Evolutionary conservation across 306 rosid genomes (phyloP), one percentile per base, ranked within the genome.

Genomic region (Glycine soja): DNA sequence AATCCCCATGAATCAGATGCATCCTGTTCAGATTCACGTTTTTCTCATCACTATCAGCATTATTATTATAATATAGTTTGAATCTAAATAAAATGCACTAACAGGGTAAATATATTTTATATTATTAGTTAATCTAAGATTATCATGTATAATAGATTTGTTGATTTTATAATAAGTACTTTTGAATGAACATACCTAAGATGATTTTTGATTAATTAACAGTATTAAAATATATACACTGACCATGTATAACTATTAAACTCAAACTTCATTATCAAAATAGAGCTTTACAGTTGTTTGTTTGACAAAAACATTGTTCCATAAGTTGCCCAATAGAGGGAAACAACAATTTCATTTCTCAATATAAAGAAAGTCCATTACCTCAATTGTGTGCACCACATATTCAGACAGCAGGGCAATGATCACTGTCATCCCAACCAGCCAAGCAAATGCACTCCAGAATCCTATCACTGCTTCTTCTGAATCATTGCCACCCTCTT

Each of bases 1-100:
- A 94, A 74, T 18, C 97, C 97, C 98, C 98, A 94, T 16, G 98
- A 85, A 30, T 87, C 85, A 9, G 98, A 89, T 64, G 98, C 97
- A 77, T 86, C 94, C 98, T 94, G 88, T 66, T 70, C 70, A 30
- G 4, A 58, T 50, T 16, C 63, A 12, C 46, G 7, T 42, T 65
- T 16, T 12, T 70, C n/a, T 16, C 70, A 42, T 42, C 46, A 42
- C 45, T 36, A 16, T 79, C 34, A 78, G 30, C 40, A 62, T 10
- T 30, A 66, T 36, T 16, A 13, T 58, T 9, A 46, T 8, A 9
- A 46, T 46, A 46, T 4, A 42, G 0, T 42, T 2, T 5, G 18
- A 32, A 59, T 24, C 10, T 9, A 19, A 59, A 0, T 59, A 10
- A 59, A 24, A 9, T 24, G 6, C 2, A 19, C 3, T 3, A 6